Percentiles rank a stretch among this genome's conserved stretches.
These are phyloP conservation scores for Colletotrichum sublineola DNA, from an alignment of 2,329 filamentous ascomycete species.

Conservation along the genomic window DNA sequence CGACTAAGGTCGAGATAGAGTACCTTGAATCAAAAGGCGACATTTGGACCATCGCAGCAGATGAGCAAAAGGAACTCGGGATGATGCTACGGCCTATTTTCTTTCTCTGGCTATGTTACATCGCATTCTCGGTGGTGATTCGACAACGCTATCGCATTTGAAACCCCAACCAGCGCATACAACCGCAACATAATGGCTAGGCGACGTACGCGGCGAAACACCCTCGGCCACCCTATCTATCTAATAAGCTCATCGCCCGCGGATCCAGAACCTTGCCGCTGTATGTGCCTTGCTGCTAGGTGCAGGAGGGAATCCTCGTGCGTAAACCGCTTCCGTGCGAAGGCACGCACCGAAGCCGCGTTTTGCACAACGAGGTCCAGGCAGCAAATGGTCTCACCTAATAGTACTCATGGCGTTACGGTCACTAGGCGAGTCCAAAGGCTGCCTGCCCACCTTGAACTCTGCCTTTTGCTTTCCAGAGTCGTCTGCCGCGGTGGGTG, in stretches of 20 bases:
- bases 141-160: constrained; percentile 32
- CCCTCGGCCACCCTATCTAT: constrained; percentile 15
- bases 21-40: constrained; percentile 23
- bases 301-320: constrained; percentile 19
- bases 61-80: constrained; percentile 8
- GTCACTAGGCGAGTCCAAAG: neutral
- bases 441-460: neutral
- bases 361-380: constrained; percentile 15
- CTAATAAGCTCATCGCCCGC: constrained; percentile 23
- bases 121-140: constrained; percentile 29
- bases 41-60: constrained; percentile 25
- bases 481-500: neutral
- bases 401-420: neutral
- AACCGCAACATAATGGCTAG: constrained; percentile 35
- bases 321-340: constrained; percentile 24
- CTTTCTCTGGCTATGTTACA: constrained; percentile 11
- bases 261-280: constrained; percentile 25
- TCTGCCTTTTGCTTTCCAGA: constrained; percentile 4
- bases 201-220: constrained; percentile 17
- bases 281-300: constrained; percentile 18
- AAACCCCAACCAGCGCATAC: constrained; percentile 41
- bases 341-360: constrained; percentile 17
- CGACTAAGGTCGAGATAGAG: constrained; percentile 20
- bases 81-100: constrained; percentile 15
- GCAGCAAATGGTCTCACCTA: constrained; percentile 7